Percentiles rank a stretch among this genome's conserved stretches.
These are phyloP conservation scores for Paramecium octaurelia DNA, from an alignment of 73 alveolate species.

Conservation along the genomic window DNA sequence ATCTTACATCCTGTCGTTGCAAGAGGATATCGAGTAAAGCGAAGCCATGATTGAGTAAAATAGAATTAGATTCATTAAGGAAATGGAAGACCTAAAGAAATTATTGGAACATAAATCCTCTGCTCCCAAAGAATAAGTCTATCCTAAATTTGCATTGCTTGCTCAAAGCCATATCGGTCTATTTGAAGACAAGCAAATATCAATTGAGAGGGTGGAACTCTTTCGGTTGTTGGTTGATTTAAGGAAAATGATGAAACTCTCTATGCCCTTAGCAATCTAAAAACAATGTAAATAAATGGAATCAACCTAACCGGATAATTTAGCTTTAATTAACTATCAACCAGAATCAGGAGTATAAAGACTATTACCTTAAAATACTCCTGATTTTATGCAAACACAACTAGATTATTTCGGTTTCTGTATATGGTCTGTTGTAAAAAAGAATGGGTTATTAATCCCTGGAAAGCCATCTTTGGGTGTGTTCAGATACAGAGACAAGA, in stretches of 20 bases:
- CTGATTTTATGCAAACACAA: conserved; percentile 91
- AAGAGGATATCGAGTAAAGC: conserved; percentile 81
- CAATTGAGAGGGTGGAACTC: conserved; percentile 80
- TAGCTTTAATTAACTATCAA: neutral
- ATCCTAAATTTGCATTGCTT: conserved; percentile 88
- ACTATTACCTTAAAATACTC: conserved; percentile 86
- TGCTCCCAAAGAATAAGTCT: conserved; percentile 93
- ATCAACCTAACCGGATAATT: conserved; percentile 49
- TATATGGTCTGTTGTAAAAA: conserved; percentile 78
- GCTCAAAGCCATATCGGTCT: conserved; percentile 83
- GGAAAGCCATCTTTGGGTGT: conserved; percentile 94
- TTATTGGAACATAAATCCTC: conserved; percentile 84
- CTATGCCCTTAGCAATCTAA: conserved; percentile 58
- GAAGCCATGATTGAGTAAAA: conserved; percentile 75
- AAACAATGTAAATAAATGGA: conserved; percentile 66
- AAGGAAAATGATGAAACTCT: conserved; percentile 23
- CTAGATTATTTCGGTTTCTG: conserved; percentile 90
- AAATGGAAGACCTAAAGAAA: conserved; percentile 80
- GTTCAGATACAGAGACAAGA: conserved; percentile 60
- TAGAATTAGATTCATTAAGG: conserved; percentile 75
- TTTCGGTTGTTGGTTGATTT: conserved; percentile 68
- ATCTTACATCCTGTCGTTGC: conserved; percentile 82
- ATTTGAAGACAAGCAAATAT: conserved; percentile 84
- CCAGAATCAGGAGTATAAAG: conserved; percentile 63
- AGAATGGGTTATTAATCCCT: conserved; percentile 82